Base-by-base conservation (phyloP, 1,284 basidiomycete genomes). In the Fistulinella staudtii region DNA sequence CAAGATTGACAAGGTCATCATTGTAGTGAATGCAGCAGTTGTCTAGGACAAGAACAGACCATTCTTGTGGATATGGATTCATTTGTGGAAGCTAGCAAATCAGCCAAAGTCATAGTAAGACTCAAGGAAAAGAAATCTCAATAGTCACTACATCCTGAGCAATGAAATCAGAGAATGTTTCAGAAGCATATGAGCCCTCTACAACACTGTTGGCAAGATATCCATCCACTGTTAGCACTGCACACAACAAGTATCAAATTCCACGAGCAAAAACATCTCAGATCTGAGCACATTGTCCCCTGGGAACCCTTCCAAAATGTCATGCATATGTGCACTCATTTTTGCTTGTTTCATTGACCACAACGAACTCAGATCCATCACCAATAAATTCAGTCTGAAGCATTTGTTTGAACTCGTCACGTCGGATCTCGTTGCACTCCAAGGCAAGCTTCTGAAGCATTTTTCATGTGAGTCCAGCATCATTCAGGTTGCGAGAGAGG, bases 311-410 rank as follows among this genome's bases (percentile, higher is more conserved):
- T 22, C 33, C 33, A 35, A 21, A 35, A 14, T 14, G 20, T 5
- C 28, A 31, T 23, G 54, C 48, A 37, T 37, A 52, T 7, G 49
- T 49, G 2, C 38, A 48, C 13, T 62, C 49, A 27, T 61, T 51
- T 41, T 61, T 60, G 49, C 60, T 61, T 15, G 55, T 55, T 50
- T 61, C 58, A 34, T 62, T 54, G 23, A 63, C 36, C 9, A 48
- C 40, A 1, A 62, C 48, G 39, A 61, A 61, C 45, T 63, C 49
- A 11, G 42, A 50, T 2, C 60, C 58, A 49, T 53, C 54, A 7
- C 55, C 57, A 20, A 30, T 8, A 5, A 52, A 46, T 0, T 36
- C 20, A 0, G 36, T 30, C 14, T n/a, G 35, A 28, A 48, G 20
- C 25, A 30, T 34, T 15, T 14, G 6, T 11, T 22, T 8, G 8